Percentiles rank a stretch among this genome's conserved stretches.
phyloP scores from a whole-genome alignment of 495 filamentous ascomycete species.

The Aspergillus cavernicola region DNA sequence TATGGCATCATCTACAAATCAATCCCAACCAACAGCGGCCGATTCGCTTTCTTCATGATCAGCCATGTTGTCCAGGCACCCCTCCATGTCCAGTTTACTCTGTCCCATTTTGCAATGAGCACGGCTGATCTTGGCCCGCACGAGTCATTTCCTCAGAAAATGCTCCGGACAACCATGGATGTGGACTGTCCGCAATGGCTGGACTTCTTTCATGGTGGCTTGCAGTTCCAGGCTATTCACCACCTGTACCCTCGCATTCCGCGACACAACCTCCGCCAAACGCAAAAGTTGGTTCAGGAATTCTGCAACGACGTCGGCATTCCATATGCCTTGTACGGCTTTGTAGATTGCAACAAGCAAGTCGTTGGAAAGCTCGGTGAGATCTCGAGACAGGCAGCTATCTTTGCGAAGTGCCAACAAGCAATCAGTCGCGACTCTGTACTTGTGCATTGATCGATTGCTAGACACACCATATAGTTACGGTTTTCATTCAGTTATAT shows the following conservation, averaged over 20 bases:
- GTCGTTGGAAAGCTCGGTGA: conserved; percentile 82
- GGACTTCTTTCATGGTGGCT: conserved; percentile 90
- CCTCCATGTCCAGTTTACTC: conserved; percentile 91
- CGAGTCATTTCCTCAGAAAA: conserved; percentile 93
- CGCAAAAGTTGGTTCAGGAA: conserved; percentile 77
- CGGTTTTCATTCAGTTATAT: too few species aligned
- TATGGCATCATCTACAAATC: conserved; percentile 76
- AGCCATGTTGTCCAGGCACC: conserved; percentile 84
- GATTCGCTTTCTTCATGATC: conserved; percentile 74
- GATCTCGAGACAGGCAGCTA: conserved; percentile 78
- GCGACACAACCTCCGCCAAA: conserved; percentile 80
- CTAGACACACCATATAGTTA: too few species aligned
- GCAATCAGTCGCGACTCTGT: conserved; percentile 4
- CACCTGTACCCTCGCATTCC: conserved; percentile 91
- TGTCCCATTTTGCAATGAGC: conserved; percentile 95
- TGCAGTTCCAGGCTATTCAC: conserved; percentile 95
- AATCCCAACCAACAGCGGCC: conserved; percentile 65
- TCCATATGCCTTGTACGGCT: conserved; percentile 91
- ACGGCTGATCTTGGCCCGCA: conserved; percentile 80
- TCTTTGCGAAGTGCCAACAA: conserved; percentile 82
- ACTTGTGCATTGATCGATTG: too few species aligned
- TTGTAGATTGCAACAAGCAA: conserved; percentile 84
- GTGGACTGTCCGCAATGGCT: conserved; percentile 93
- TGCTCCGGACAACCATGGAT: conserved; percentile 97
- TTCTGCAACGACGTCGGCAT: conserved; percentile 91